Evolutionary conservation across 2,329 filamentous ascomycete species (phyloP), one percentile per base, ranked within the genome.

Genomic region (Fusarium tanahbumbuense): DNA sequence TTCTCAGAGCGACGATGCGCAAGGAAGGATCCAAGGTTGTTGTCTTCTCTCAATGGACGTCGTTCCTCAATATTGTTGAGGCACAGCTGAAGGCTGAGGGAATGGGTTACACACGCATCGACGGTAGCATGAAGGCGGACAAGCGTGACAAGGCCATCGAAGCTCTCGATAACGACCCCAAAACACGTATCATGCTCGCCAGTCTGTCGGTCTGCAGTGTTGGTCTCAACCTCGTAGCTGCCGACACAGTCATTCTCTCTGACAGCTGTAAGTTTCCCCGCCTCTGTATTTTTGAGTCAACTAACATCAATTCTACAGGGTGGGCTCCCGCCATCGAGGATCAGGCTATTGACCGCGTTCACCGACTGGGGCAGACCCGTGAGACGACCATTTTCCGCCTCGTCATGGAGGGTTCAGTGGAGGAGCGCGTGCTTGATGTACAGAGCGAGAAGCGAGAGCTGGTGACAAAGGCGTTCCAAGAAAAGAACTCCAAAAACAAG

Each of bases 311-410:
- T 11, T 23, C 18, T 40, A 22, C 42, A 81, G 84, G 93, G 94
- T 97, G 94, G 92, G 93, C 94, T 3, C 94, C 94, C 0, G 93
- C 93, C 1, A 96, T 97, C 58, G 94, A 97, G 79, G 93, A 97
- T 72, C 94, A 97, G 77, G 94, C 94, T 6, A 87, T 97, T 5
- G 94, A 97, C 76, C 91, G 94, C 7, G 93, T 97, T 9, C 93
- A 97, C 77, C 87, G 94, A 1, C 84, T 97, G 0, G 94, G 94
- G 0, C 94, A 97, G 81, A 94, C 86, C 68, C 87, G 92, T 40
- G 87, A 90, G 65, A 94, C 91, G 0, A 94, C 89, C 2, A 90
- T 97, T 2, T 96, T 93, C 84, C 85, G 93, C 48, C 83, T 97
- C 12, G 88, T 97, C 3, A 91, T 97, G 82, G 92, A 97, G 73